Percentiles rank a stretch among this genome's conserved stretches.
phyloP scores from a whole-genome alignment of 768 basidiomycete species.

The Hydnum rufescens region DNA sequence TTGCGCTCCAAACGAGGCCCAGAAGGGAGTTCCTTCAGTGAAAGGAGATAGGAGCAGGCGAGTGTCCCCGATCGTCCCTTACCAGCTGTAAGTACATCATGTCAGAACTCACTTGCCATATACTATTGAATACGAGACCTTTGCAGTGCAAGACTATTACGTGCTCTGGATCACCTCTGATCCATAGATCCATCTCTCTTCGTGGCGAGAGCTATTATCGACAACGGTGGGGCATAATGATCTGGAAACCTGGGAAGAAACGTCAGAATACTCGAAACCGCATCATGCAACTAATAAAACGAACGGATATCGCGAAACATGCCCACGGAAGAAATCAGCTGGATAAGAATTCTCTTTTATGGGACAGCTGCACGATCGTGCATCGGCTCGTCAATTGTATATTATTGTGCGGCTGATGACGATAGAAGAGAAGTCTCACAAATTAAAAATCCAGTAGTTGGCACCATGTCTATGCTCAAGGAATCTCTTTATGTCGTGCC shows the following conservation, averaged over 20 bases:
- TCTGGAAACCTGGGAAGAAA: neutral
- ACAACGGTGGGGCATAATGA: slow-evolving; percentile 47
- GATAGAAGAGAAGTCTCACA: slow-evolving; percentile 17
- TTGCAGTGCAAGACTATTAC: slow-evolving; percentile 79
- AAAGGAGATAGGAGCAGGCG: slow-evolving; percentile 63
- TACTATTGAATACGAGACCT: slow-evolving; percentile 24
- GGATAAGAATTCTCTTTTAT: slow-evolving; percentile 64
- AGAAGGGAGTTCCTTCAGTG: slow-evolving; percentile 28
- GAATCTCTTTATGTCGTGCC: slow-evolving; percentile 57
- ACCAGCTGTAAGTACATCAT: slow-evolving; percentile 28
- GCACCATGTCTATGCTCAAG: slow-evolving; percentile 51
- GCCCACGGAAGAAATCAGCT: slow-evolving; percentile 40
- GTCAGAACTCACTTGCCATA: slow-evolving; percentile 11
- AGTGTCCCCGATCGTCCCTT: slow-evolving; percentile 77
- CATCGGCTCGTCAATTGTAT: neutral
- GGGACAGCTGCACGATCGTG: slow-evolving; percentile 45
- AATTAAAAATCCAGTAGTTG: slow-evolving; percentile 78
- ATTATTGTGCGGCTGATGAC: neutral
- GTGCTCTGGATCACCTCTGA: slow-evolving; percentile 39
- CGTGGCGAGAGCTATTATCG: slow-evolving; percentile 48
- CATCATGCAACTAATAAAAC: neutral
- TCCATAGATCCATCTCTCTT: slow-evolving; percentile 59
- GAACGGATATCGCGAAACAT: slow-evolving; percentile 71
- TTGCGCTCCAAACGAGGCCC: slow-evolving; percentile 30
- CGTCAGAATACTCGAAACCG: slow-evolving; percentile 13